Evolutionary conservation across 2,329 filamentous ascomycete species (phyloP), one percentile per base, ranked within the genome.

Genomic region (Grosmannia clavigera): DNA sequence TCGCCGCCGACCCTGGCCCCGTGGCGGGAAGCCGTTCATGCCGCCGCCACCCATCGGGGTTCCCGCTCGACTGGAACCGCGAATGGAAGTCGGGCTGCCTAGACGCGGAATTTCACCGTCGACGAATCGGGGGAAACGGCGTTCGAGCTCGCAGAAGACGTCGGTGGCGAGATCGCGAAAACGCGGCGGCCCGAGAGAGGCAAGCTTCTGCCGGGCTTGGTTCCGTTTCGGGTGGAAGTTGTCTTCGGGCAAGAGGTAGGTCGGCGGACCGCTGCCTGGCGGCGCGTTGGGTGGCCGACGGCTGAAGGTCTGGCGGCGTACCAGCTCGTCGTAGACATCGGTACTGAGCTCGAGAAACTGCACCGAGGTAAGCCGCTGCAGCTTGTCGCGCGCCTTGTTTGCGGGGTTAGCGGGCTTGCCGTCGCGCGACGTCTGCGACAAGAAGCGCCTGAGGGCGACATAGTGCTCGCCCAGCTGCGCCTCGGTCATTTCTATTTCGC

Each of bases 311-410:
- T 97, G 92, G 64, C 94, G 84, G 62, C 94, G 86, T 66, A 95
- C 80, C 65, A 97, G 79, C 75, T 99, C 94, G 73, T 99, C 94
- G 74, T 88, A 97, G 50, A 99, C 92, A 74, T 99, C 94, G 61
- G 92, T 97, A 74, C 92, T 96, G 64, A 99, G 81, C 75, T 99
- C 94, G 73, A 95, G 90, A 72, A 99, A 97, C 72, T 99, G 94
- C 33, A 95, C 90, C 1, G 87, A 79, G 0, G 92, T 96, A 58
- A 99, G 81, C 61, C 92, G 85, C 62, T 96, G 80, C 61, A 97
- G 80, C 78, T 99, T 99, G 74, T 97, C 94, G 68, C 92, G 86
- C 60, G 94, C 94, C 73, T 92, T 87, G 74, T 95, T 96, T 33
- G 90, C 86, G 58, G 86, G 86, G 57, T 84, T 81, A 64, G 86